These are phyloP conservation scores for Penicillium verrucosum DNA, from an alignment of 2,329 filamentous ascomycete species.

Conservation along the genomic window DNA sequence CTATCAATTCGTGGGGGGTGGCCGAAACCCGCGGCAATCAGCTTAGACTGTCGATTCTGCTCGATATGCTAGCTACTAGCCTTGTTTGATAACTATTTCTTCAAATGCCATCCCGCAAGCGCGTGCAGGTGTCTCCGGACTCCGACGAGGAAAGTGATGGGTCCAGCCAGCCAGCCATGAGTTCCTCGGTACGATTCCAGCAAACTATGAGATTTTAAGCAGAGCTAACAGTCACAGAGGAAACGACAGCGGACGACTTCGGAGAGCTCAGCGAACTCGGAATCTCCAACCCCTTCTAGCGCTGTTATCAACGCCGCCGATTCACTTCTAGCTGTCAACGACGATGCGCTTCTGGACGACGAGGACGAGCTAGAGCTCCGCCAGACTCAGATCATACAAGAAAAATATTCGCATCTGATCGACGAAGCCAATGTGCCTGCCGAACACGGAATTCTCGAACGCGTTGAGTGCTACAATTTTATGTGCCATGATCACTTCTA, in stretches of 20 bases:
- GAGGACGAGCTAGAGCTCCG: slow-evolving; percentile 52
- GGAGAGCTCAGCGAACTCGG: not conserved
- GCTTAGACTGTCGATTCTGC: not conserved
- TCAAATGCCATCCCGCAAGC: slow-evolving; percentile 45
- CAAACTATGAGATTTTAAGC: not conserved
- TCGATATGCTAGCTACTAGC: not conserved
- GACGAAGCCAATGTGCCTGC: slow-evolving; percentile 69
- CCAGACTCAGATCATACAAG: slow-evolving; percentile 61
- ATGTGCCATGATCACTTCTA: slow-evolving; percentile 89
- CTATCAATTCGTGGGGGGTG: not conserved
- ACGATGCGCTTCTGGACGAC: slow-evolving; percentile 27
- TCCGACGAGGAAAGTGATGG: slow-evolving; percentile 32
- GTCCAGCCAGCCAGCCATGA: slow-evolving; percentile 24
- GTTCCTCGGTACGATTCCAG: slow-evolving; percentile 28
- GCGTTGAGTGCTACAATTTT: slow-evolving; percentile 84
- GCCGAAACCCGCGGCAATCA: not conserved
- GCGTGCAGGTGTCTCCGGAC: slow-evolving; percentile 32
- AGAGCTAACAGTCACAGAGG: slow-evolving; percentile 25
- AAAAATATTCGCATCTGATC: slow-evolving; percentile 46
- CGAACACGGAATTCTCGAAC: slow-evolving; percentile 82
- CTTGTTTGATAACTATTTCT: not conserved
- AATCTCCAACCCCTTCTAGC: slow-evolving; percentile 16
- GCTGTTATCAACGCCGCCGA: slow-evolving; percentile 13
- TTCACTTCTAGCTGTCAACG: slow-evolving; percentile 17
- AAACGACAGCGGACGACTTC: slow-evolving; percentile 40